Evolutionary conservation across 768 basidiomycete genomes (phyloP), one percentile per base, ranked within the genome.

Genomic region (Austroboletus festivus): DNA sequence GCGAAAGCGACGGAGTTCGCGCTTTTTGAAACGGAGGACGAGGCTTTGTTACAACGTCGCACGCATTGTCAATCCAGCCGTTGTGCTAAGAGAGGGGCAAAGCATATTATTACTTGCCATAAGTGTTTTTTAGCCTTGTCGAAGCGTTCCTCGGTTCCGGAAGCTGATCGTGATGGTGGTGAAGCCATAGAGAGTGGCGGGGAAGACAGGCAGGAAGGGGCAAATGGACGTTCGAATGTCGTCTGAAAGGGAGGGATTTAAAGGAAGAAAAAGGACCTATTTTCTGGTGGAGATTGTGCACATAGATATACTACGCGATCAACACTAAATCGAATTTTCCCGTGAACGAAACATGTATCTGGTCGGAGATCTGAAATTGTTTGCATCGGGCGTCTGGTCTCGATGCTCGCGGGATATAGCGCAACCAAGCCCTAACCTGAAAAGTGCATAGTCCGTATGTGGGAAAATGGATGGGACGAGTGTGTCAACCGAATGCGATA

Each of bases 281-380:
- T 63, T 58, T 46, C 56, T 63, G 63, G 66, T 66, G 53, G 63
- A 65, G 61, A 67, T 69, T 69, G 59, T 68, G 61, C 59, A 68
- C 63, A 63, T 68, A 69, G 68, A 69, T 69, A 68, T 63, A 69
- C 64, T 66, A 69, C 66, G 66, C 57, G 66, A 67, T 69, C 66
- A 69, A 57, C 55, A 57, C 68, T 63, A 67, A 67, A 65, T 61
- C 61, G 59, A 68, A 56, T 62, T 60, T 69, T 68, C 53, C 68
- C 61, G 54, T 60, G 57, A 64, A 53, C 63, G 65, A 62, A 62
- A 69, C 66, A 60, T 52, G 54, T 50, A 67, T 65, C 59, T 61
- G 52, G 67, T 69, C 68, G 68, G 68, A 68, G 66, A 68, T 68
- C 68, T 69, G 59, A 64, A 59, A 55, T 55, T 61, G 48, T 52